phyloP scores from a whole-genome alignment of 78 protist species.

The Tieghemostelium lacteum region DNA sequence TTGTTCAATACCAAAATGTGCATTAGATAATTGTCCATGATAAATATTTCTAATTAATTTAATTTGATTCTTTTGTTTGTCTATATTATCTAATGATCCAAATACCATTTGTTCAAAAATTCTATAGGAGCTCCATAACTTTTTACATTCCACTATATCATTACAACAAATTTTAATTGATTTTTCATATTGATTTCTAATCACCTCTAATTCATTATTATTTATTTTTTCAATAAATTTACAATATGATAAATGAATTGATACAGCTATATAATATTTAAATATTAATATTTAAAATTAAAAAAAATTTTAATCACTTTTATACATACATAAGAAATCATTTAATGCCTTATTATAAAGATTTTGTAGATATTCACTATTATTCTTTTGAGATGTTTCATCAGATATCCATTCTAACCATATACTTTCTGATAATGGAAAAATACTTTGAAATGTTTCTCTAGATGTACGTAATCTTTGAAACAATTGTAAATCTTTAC shows the following conservation, averaged over 20 bases:
- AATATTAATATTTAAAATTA: no score
- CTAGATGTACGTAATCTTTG: constrained; percentile 34
- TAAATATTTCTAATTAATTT: constrained; percentile 11
- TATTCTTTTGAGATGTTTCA: constrained; percentile 37
- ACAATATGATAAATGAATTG: constrained; percentile 30
- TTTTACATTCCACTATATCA: neutral
- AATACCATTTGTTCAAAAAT: constrained; percentile 26
- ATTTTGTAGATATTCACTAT: constrained; percentile 4
- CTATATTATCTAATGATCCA: neutral
- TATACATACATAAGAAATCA: constrained; percentile 55
- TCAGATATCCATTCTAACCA: constrained; percentile 51
- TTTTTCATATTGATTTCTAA: constrained; percentile 18
- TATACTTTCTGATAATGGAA: constrained; percentile 15
- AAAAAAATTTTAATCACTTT: no score
- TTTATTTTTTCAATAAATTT: neutral
- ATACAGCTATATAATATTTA: constrained; percentile 4
- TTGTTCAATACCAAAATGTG: neutral
- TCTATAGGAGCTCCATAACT: constrained; percentile 31
- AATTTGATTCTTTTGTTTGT: neutral
- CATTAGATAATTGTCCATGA: neutral
- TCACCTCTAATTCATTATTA: constrained; percentile 4
- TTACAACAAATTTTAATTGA: constrained; percentile 1
- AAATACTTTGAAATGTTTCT: constrained; percentile 20
- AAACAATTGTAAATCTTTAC: neutral
- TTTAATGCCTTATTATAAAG: constrained; percentile 48